Evolutionary conservation across 495 filamentous ascomycete species (phyloP).

Genomic region (Staphylotrichum tortipilum): DNA sequence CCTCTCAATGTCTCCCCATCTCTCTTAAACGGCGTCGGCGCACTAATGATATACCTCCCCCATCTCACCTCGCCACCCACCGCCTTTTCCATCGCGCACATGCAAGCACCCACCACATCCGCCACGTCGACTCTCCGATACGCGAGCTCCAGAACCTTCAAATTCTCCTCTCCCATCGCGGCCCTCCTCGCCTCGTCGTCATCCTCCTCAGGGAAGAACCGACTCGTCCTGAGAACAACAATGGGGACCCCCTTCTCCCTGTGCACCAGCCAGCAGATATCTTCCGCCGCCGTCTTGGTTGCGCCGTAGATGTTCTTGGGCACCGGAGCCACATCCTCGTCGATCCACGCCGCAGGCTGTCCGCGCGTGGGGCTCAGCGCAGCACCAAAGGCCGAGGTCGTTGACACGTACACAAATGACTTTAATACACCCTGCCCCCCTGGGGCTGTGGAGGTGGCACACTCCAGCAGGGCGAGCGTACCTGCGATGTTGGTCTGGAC

Average conservation of each 20-base stretch:
- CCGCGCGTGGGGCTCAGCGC: constrained; percentile 11
- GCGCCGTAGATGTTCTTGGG: constrained; percentile 29
- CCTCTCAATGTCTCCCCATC: constrained; percentile 1
- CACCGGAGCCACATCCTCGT: constrained; percentile 12
- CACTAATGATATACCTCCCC: constrained; percentile 20
- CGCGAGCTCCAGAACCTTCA: constrained; percentile 26
- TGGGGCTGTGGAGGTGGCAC: background rate
- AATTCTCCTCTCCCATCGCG: constrained; percentile 14
- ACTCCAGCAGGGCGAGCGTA: constrained; percentile 18
- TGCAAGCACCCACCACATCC: constrained; percentile 21
- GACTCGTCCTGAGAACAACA: constrained; percentile 19
- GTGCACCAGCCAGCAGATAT: constrained; percentile 17
- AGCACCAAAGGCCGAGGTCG: constrained; percentile 24
- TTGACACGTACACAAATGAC: constrained; percentile 23
- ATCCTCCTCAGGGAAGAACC: constrained; percentile 28
- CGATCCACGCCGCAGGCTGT: constrained; percentile 19
- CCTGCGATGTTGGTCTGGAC: constrained; percentile 21
- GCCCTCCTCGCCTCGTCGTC: constrained; percentile 20
- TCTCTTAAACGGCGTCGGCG: constrained; percentile 15
- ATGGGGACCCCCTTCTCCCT: constrained; percentile 6
- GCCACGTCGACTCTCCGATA: constrained; percentile 23
- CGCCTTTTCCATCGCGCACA: constrained; percentile 14
- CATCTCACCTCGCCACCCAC: background rate
- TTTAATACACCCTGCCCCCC: no score
- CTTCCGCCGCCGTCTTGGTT: constrained; percentile 24